Conservation (phyloP, 257 asterid genomes). For the Striga asiatica region DNA sequence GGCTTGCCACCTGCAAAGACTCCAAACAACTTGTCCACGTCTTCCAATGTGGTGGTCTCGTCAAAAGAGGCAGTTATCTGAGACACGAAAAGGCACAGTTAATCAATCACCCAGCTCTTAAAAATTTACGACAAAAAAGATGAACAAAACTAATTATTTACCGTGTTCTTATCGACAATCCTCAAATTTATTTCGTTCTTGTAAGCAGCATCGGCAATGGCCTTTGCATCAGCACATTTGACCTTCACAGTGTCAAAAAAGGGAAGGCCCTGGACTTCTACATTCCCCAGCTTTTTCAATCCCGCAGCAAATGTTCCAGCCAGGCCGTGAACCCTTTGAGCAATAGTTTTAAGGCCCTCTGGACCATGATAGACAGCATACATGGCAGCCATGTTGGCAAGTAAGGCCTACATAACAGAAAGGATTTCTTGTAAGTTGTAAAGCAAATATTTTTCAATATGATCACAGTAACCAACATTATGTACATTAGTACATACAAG, state of each 20-base stretch:
- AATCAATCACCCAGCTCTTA: too few species aligned
- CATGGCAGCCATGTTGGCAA: constrained; percentile 99
- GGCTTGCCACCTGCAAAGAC: constrained; percentile 80
- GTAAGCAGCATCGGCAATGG: constrained; percentile 72
- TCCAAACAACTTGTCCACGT: constrained; percentile 81
- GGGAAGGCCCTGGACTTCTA: constrained; percentile 80
- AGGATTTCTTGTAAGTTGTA: not conserved
- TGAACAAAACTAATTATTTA: constrained; percentile 19
- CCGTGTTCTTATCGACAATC: constrained; percentile 63
- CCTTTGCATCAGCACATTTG: constrained; percentile 57
- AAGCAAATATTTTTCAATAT: not conserved
- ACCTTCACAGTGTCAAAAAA: constrained; percentile 94
- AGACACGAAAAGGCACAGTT: not conserved
- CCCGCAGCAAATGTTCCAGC: constrained; percentile 81
- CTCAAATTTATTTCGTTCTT: constrained; percentile 68
- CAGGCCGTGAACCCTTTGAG: constrained; percentile 90
- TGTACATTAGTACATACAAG: too few species aligned
- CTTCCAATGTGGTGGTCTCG: constrained; percentile 89
- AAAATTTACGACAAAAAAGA: too few species aligned
- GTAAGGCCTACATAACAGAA: constrained; percentile 61
- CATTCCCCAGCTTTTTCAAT: constrained; percentile 75
- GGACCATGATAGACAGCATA: constrained; percentile 99
- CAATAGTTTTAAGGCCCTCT: constrained; percentile 86
- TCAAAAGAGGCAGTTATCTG: constrained; percentile 88
- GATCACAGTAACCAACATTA: too few species aligned